Conservation (phyloP, 352 stramenopile species). For the Globisporangium nagaii region DNA sequence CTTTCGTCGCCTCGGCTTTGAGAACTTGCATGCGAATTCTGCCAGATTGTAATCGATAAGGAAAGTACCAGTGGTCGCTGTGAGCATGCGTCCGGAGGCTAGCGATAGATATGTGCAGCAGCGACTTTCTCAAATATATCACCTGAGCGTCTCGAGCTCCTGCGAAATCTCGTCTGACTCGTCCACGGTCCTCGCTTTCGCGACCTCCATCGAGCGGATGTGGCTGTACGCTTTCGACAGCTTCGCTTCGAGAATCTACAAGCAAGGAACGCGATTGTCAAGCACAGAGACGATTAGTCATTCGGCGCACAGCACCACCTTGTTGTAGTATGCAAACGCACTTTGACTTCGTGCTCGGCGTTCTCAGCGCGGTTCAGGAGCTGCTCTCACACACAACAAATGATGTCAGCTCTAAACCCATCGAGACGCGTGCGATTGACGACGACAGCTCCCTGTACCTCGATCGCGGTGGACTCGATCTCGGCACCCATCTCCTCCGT, state of each 20-base stretch:
- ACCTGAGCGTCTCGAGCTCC: constrained; percentile 20
- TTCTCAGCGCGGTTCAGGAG: constrained; percentile 29
- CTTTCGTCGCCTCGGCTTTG: constrained; percentile 15
- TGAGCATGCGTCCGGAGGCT: background rate
- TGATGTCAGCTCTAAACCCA: no score
- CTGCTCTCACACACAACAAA: constrained; percentile 3
- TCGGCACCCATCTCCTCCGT: constrained; percentile 44
- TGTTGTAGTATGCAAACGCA: background rate
- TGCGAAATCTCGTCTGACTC: constrained; percentile 29
- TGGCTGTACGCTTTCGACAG: constrained; percentile 23
- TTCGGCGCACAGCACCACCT: background rate
- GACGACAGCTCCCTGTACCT: no score
- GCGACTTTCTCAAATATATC: no score
- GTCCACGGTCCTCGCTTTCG: constrained; percentile 23
- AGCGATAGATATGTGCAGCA: no score
- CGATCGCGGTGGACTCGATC: constrained; percentile 21
- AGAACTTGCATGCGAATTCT: constrained; percentile 16
- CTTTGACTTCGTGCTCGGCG: constrained; percentile 36
- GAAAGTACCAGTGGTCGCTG: no score
- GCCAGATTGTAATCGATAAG: background rate
- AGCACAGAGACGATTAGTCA: no score
- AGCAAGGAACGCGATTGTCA: no score
- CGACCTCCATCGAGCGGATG: constrained; percentile 34
- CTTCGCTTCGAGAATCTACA: constrained; percentile 26
- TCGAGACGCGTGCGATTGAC: no score